Base-by-base conservation (phyloP, 148 eudicot genomes). In the Vaccinium corymbosum region DNA sequence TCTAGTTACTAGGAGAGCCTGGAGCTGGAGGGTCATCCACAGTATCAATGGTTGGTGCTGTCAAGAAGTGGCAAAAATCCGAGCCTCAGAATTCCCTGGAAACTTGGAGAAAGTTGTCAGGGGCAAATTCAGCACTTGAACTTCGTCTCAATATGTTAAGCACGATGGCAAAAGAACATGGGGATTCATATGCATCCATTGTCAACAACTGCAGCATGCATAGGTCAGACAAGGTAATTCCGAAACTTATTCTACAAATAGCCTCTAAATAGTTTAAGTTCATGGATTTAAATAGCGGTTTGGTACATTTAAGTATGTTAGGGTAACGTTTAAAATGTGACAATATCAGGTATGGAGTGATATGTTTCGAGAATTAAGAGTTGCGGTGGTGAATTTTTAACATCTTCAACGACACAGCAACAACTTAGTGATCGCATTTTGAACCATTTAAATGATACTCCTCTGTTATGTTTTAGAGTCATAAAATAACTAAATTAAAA, bases 21-120 rank as follows among this genome's bases (percentile, higher is more conserved):
- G 99, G 99, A 90, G 81, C 89, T 83, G 99, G 99, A 49, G 99
- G 99, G 79, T 97, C 99, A 81, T 95, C 99, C 84, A 97, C 99
- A 29, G 98, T 98, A 64, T 97, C 99, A 80, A 97, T 95, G 99
- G 98, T 97, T 53, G 99, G 99, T 78, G 96, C 99, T 83, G 94
- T 97, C 25, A 95, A 97, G 88, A 93, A 94, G 90, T 97, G 99
- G 99, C 95, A 97, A 90, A 97, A 93, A 78, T 89, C 95, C 79
- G 98, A 97, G 51, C 99, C 99, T 75, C 90, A 90, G 76, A 91
- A 85, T 85, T 91, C 98, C 59, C 85, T 80, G 66, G 85, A 88
- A 78, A 91, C 93, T 81, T 94, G 97, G 95, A 90, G 78, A 86
- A 92, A 92, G 83, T 92, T 97, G 83, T 92, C 98, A 61, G 91